Conservation (phyloP, 2,329 filamentous ascomycete genomes). For the Scedosporium apiospermum region DNA sequence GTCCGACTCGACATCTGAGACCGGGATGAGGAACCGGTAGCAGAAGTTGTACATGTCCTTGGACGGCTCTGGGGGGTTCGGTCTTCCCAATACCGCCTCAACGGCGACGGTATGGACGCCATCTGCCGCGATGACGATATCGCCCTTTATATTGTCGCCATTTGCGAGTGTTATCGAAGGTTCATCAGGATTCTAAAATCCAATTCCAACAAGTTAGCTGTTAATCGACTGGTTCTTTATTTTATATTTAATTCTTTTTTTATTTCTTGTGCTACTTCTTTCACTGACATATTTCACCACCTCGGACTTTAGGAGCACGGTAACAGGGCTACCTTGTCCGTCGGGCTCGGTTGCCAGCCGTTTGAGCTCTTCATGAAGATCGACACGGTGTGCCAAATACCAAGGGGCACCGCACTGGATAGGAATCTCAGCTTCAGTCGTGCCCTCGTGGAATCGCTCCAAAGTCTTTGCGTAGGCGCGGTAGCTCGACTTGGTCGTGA, state of each 20-base stretch:
- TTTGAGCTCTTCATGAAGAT: conserved; percentile 26
- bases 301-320: conserved; percentile 14
- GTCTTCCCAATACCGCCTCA: conserved; percentile 12
- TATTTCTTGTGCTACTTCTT: too few relatives aligned
- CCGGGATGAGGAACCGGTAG: conserved; percentile 25
- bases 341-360: conserved; percentile 20
- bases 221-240: too few relatives aligned
- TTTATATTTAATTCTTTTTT: too few relatives aligned
- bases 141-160: conserved; percentile 19
- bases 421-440: conserved; percentile 9
- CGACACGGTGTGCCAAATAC: conserved; percentile 29
- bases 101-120: conserved; percentile 25
- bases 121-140: conserved; percentile 35
- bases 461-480: conserved; percentile 17
- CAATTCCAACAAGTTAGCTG: too few relatives aligned
- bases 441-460: conserved; percentile 7
- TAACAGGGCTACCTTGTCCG: conserved; percentile 16
- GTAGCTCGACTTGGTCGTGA: conserved; percentile 14
- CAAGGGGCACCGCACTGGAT: conserved; percentile 19
- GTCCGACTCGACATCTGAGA: conserved; percentile 11
- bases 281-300: conserved; percentile 19
- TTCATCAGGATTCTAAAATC: conserved; percentile 1
- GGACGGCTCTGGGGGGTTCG: conserved; percentile 15
- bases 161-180: conserved; percentile 19
- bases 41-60: conserved; percentile 20